Evolutionary conservation across 371 early-diverging fungal genomes (phyloP).

Genomic region (Cokeromyces recurvatus): DNA sequence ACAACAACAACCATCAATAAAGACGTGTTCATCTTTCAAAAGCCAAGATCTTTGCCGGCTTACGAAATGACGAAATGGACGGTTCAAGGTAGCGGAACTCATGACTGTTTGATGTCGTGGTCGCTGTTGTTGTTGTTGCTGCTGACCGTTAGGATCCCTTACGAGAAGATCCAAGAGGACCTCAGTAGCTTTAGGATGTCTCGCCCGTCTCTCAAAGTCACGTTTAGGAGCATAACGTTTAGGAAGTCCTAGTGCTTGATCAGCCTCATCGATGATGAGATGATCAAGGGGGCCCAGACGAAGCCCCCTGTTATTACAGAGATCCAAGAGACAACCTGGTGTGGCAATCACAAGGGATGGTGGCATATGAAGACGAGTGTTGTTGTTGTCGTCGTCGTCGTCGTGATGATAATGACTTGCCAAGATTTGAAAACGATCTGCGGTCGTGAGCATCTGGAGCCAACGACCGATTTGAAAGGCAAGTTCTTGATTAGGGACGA

Average conservation of each 20-base stretch:
- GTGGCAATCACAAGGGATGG: constrained; percentile 64
- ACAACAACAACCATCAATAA: constrained; percentile 57
- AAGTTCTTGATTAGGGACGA: constrained; percentile 87
- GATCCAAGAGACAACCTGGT: constrained; percentile 48
- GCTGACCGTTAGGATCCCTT: neutral
- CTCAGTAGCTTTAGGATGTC: constrained; percentile 68
- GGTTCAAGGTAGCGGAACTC: constrained; percentile 74
- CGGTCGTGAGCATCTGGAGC: constrained; percentile 28
- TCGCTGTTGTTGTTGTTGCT: neutral
- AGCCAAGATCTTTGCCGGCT: constrained; percentile 50
- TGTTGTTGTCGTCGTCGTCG: constrained; percentile 1
- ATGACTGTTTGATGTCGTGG: constrained; percentile 51
- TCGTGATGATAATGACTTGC: constrained; percentile 8
- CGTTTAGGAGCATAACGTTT: constrained; percentile 53
- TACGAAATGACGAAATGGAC: constrained; percentile 54
- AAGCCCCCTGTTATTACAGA: constrained; percentile 32
- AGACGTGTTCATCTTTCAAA: constrained; percentile 34
- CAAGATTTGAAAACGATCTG: constrained; percentile 1
- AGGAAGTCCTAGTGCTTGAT: constrained; percentile 63
- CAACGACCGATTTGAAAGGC: constrained; percentile 71
- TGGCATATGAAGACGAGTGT: neutral
- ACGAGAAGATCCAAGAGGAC: constrained; percentile 28
- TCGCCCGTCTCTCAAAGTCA: constrained; percentile 40
- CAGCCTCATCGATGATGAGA: constrained; percentile 74
- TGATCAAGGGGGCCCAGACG: constrained; percentile 49